These are phyloP conservation scores for Trichothecium sympodiale DNA, from an alignment of 2,329 filamentous ascomycete genomes.

Conservation along the genomic window DNA sequence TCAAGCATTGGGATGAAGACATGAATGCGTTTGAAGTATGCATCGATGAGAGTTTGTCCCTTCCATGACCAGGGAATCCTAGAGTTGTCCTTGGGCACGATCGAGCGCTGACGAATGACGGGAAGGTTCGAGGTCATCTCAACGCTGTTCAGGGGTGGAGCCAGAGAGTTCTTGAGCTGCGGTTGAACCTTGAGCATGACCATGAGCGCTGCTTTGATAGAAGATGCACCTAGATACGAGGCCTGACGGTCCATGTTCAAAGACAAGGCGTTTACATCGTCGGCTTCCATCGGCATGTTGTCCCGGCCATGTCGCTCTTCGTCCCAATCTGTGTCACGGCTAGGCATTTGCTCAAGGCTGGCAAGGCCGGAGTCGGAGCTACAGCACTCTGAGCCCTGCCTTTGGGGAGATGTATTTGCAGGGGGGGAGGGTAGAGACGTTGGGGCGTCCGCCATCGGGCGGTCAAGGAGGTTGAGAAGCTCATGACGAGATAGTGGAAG, in stretches of 20 bases:
- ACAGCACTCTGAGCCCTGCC: constrained; percentile 33
- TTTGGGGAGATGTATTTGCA: constrained; percentile 35
- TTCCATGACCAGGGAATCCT: constrained; percentile 49
- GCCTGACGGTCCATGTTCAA: constrained; percentile 45
- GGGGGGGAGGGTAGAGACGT: constrained; percentile 41
- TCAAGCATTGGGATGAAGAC: constrained; percentile 65
- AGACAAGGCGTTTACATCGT: constrained; percentile 45
- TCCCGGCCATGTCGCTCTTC: constrained; percentile 47
- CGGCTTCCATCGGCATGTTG: constrained; percentile 50
- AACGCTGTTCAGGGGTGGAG: constrained; percentile 33
- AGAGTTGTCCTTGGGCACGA: constrained; percentile 34
- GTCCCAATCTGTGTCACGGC: constrained; percentile 54
- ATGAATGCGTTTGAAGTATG: constrained; percentile 66
- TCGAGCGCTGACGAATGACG: constrained; percentile 28
- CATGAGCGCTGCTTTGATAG: constrained; percentile 62
- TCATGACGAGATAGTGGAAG: constrained; percentile 46
- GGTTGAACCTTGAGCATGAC: constrained; percentile 53
- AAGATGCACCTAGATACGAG: constrained; percentile 63
- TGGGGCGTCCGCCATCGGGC: constrained; percentile 27
- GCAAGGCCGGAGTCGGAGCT: constrained; percentile 33
- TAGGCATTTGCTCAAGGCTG: constrained; percentile 58
- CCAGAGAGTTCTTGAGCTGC: constrained; percentile 31
- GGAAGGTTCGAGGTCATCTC: constrained; percentile 35
- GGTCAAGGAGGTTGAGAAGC: constrained; percentile 44
- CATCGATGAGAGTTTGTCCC: constrained; percentile 58